phyloP scores from a whole-genome alignment of 1,284 basidiomycete species.

The Pseudozyma pruni region DNA sequence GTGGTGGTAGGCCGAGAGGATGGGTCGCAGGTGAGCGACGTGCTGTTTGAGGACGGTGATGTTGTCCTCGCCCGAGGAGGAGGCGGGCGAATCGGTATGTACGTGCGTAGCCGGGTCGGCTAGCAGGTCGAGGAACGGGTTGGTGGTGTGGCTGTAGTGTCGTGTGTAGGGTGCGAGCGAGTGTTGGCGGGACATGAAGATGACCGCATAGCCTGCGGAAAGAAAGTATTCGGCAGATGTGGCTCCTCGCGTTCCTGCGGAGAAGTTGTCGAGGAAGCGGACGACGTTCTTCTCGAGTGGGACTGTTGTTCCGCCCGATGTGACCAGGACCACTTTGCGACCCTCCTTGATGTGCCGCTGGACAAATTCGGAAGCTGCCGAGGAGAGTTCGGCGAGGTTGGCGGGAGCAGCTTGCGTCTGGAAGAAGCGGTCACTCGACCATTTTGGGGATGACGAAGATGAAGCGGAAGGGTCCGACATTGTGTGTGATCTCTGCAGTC shows the following conservation, averaged over 20 bases:
- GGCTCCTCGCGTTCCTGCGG: constrained; percentile 94
- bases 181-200: constrained; percentile 97
- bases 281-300: constrained; percentile 71
- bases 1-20: constrained; percentile 83
- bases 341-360: constrained; percentile 74
- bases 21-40: constrained; percentile 75
- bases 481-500: background rate
- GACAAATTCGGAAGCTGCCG: constrained; percentile 73
- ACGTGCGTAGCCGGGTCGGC: constrained; percentile 71
- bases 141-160: constrained; percentile 96
- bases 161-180: constrained; percentile 95
- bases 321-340: constrained; percentile 88
- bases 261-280: constrained; percentile 98
- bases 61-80: constrained; percentile 45
- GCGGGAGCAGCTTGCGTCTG: constrained; percentile 51
- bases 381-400: constrained; percentile 35
- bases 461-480: constrained; percentile 37
- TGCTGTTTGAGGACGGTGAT: constrained; percentile 78
- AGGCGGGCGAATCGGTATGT: constrained; percentile 20
- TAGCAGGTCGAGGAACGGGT: constrained; percentile 96
- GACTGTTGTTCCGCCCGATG: constrained; percentile 70
- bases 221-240: constrained; percentile 98
- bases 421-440: constrained; percentile 57
- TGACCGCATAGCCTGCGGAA: constrained; percentile 89
- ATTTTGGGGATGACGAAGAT: constrained; percentile 26